Evolutionary conservation across 2,329 filamentous ascomycete species (phyloP).

Genomic region (Monosporascus sp.): DNA sequence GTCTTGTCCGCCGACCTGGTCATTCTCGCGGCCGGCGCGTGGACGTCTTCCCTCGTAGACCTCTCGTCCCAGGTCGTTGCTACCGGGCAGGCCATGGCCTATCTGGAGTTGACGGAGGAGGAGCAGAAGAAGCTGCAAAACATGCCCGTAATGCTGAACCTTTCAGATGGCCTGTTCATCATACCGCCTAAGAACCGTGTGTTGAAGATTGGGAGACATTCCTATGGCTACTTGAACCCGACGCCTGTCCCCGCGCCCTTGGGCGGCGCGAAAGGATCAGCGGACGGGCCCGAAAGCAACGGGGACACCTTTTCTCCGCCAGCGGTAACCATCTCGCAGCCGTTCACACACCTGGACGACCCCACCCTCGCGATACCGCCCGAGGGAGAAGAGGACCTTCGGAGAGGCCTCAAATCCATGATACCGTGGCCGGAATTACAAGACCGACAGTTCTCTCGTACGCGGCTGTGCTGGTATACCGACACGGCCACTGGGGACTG

Average conservation of each 20-base stretch:
- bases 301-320: neutral
- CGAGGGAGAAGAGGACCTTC: slow-evolving; percentile 58
- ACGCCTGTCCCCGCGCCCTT: slow-evolving; percentile 24
- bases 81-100: slow-evolving; percentile 76
- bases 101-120: slow-evolving; percentile 64
- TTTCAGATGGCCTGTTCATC: slow-evolving; percentile 67
- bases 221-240: slow-evolving; percentile 61
- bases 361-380: slow-evolving; percentile 44
- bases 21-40: slow-evolving; percentile 80
- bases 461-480: slow-evolving; percentile 69
- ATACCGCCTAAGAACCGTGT: slow-evolving; percentile 59
- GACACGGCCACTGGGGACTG: slow-evolving; percentile 69
- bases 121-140: slow-evolving; percentile 62
- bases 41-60: slow-evolving; percentile 75
- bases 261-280: slow-evolving; percentile 11
- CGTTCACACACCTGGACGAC: slow-evolving; percentile 44
- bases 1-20: slow-evolving; percentile 62
- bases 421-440: slow-evolving; percentile 51
- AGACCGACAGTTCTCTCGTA: slow-evolving; percentile 54
- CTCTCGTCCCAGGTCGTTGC: slow-evolving; percentile 70
- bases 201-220: slow-evolving; percentile 67
- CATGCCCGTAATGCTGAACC: slow-evolving; percentile 68
- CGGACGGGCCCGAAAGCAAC: slow-evolving; percentile 2
- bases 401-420: slow-evolving; percentile 54
- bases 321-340: slow-evolving; percentile 28